Base-by-base conservation (phyloP, 495 filamentous ascomycete genomes). In the Penicillium egyptiacum region DNA sequence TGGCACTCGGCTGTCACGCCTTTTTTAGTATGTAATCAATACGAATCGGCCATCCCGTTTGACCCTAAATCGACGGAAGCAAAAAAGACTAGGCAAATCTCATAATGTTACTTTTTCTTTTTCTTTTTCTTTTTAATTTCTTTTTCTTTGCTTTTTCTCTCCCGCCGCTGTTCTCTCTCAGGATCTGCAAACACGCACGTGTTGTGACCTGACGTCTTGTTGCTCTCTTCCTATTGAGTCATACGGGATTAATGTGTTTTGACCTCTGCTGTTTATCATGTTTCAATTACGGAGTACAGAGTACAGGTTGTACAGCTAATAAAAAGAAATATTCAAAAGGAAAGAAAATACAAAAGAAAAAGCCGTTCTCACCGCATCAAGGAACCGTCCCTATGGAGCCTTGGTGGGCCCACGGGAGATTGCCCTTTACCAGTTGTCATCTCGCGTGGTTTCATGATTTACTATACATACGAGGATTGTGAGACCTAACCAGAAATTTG, bases 151-250 rank as follows among this genome's bases (percentile, higher is more conserved):
- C 35, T 58, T 51, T 40, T 51, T 51, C 45, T 47, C 30, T 59
- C 31, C 19, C 20, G 19, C 35, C 55, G 55, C 51, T 47, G 26
- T 45, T 55, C 49, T 12, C 39, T 49, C 31, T 54, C 39, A 33
- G 52, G 67, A 74, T 72, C 71, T 65, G 67, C 69, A 55, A 66
- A 57, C 58, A 48, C 43, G 58, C 67, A 72, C 69, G 65, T 69
- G 69, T 66, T 51, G 56, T 48, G 33, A 63, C 30, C 33, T 54
- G 50, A 55, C 58, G 39, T 26, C 42, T 41, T 49, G 46, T 11
- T 50, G 40, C 35, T 44, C 39, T 50, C 53, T 56, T 56, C 55
- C 44, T 19, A 33, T 57, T 56, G 55, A 64, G 51, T 62, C 55
- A 61, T 45, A 55, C 6, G 8, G 19, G 28, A 43, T 17, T 7